Conservation (phyloP, 805 yeast genomes). For the Schizosaccharomyces pombe region DNA sequence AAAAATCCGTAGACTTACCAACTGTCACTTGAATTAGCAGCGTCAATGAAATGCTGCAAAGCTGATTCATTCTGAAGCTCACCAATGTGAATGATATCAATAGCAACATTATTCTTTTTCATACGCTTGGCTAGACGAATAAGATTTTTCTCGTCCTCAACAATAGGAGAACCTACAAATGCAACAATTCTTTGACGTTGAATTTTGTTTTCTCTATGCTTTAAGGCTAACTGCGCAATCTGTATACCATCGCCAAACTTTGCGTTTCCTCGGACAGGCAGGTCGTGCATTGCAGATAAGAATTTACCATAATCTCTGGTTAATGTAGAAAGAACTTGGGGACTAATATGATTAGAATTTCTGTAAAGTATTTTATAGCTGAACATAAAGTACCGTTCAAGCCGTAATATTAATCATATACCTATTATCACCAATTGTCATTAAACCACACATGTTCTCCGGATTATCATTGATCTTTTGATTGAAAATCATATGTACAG, state of each 20-base stretch:
- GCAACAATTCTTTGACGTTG: constrained; percentile 77
- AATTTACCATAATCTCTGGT: constrained; percentile 74
- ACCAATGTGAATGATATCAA: constrained; percentile 81
- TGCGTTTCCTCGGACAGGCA: constrained; percentile 38
- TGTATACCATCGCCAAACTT: constrained; percentile 69
- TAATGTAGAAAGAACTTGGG: constrained; percentile 69
- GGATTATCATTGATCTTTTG: constrained; percentile 75
- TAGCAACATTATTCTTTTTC: constrained; percentile 78
- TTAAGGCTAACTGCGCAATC: constrained; percentile 71
- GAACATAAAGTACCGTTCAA: too few relatives aligned
- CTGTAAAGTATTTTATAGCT: too few relatives aligned
- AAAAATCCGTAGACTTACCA: constrained; percentile 1
- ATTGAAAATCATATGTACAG: constrained; percentile 68
- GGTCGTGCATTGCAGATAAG: constrained; percentile 60
- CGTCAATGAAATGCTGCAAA: constrained; percentile 51
- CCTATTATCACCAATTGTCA: constrained; percentile 59
- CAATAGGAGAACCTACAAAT: constrained; percentile 72
- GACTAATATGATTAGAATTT: too few relatives aligned
- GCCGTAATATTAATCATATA: constrained; percentile 5
- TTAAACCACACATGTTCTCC: constrained; percentile 76
- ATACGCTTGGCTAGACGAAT: constrained; percentile 70
- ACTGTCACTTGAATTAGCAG: constrained; percentile 46
- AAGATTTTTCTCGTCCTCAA: constrained; percentile 43
- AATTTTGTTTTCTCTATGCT: constrained; percentile 83
- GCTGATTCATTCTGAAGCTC: constrained; percentile 53